phyloP scores from a whole-genome alignment of 768 basidiomycete species.

The Mycena polygramma region DNA sequence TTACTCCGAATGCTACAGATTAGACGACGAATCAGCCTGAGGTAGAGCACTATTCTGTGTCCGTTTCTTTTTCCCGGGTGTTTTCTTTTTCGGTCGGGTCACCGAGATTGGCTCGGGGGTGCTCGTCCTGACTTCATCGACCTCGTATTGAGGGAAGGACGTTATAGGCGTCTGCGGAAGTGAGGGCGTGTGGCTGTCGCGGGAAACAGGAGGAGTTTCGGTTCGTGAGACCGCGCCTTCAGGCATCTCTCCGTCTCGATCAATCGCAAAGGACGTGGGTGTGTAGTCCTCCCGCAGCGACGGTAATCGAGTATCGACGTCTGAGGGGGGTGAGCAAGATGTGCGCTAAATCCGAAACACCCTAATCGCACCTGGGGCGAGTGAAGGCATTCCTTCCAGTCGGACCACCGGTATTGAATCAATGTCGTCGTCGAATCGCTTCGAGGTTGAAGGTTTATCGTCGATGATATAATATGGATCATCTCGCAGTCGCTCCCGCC shows the following conservation, averaged over 20 bases:
- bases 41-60: constrained; percentile 44
- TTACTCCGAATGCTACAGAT: constrained; percentile 40
- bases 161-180: constrained; percentile 48
- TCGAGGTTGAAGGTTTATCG: constrained; percentile 56
- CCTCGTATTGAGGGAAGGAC: constrained; percentile 68
- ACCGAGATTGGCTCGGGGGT: constrained; percentile 84
- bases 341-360: not conserved
- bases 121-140: constrained; percentile 61
- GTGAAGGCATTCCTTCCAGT: constrained; percentile 78
- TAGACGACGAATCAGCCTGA: constrained; percentile 21
- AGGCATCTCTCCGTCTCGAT: constrained; percentile 91
- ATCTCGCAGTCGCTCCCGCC: constrained; percentile 80
- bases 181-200: constrained; percentile 51
- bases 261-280: constrained; percentile 71
- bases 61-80: constrained; percentile 78
- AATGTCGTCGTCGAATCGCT: constrained; percentile 67
- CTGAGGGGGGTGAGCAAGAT: constrained; percentile 36
- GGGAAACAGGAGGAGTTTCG: constrained; percentile 39
- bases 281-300: constrained; percentile 58
- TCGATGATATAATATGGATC: constrained; percentile 95
- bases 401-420: constrained; percentile 93
- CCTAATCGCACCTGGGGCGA: constrained; percentile 45
- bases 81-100: constrained; percentile 76
- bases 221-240: constrained; percentile 55
- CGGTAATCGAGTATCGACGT: constrained; percentile 54